phyloP scores from a whole-genome alignment of 805 yeast genomes.

The Candida bentonensis region DNA sequence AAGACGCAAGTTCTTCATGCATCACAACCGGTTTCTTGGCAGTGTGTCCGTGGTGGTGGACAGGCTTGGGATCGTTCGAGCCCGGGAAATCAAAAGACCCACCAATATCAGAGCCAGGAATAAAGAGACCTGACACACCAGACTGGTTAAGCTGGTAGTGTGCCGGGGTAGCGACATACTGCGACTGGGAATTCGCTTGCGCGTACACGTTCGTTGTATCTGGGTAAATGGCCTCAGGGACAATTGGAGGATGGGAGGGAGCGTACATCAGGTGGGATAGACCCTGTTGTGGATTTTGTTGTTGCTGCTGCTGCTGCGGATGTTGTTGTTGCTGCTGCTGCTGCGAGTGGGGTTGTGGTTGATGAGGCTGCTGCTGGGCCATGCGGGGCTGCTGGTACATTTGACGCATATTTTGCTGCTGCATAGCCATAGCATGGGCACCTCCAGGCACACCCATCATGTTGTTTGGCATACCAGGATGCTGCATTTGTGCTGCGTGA shows the following conservation, averaged over 20 bases:
- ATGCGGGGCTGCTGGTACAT: constrained; percentile 21
- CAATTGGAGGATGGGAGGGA: not conserved
- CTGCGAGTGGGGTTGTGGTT: constrained; percentile 23
- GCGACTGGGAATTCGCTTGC: not conserved
- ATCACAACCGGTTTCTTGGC: not conserved
- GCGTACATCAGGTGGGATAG: constrained; percentile 2
- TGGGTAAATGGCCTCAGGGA: not conserved
- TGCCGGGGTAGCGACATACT: not conserved
- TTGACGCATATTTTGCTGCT: too few species aligned
- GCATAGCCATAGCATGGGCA: too few species aligned
- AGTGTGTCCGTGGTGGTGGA: not conserved
- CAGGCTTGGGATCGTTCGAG: constrained; percentile 1
- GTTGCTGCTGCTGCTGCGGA: constrained; percentile 15
- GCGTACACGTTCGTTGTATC: not conserved
- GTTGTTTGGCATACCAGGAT: too few species aligned
- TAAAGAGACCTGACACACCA: constrained; percentile 7
- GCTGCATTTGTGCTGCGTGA: too few species aligned
- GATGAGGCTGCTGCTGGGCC: constrained; percentile 27
- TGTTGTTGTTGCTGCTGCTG: constrained; percentile 9
- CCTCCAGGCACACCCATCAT: too few species aligned
- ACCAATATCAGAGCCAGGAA: constrained; percentile 15
- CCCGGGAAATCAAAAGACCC: constrained; percentile 16
- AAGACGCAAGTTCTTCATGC: not conserved
- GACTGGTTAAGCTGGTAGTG: not conserved
- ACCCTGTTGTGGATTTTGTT: constrained; percentile 28